A percentile compares a stretch with the other conserved stretches of the same genome.
Evolutionary conservation across 2,329 filamentous ascomycete genomes (phyloP).

Genomic region (Paraphaeosphaeria minitans): DNA sequence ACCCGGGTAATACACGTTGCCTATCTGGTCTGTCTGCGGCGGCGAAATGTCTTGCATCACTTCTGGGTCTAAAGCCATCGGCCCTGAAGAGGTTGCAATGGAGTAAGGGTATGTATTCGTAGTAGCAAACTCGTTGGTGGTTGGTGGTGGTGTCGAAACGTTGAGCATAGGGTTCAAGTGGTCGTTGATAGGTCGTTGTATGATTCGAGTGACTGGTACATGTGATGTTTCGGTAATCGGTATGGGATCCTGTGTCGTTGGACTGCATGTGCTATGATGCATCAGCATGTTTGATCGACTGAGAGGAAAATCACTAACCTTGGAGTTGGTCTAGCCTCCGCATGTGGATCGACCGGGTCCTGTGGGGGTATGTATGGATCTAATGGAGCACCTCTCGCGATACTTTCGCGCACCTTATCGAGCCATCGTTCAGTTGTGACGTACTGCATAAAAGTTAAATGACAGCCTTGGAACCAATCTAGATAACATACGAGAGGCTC

Average conservation of each 20-base stretch:
- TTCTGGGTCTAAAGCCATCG: background rate
- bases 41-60: slow-evolving; percentile 6
- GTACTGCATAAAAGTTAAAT: slow-evolving; percentile 15
- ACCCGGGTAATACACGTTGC: slow-evolving; percentile 18
- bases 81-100: background rate
- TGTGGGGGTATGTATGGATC: slow-evolving; percentile 38
- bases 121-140: background rate
- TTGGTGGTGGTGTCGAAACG: background rate
- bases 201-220: background rate
- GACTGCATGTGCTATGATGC: background rate
- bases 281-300: slow-evolving; percentile 15
- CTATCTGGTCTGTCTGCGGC: slow-evolving; percentile 18
- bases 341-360: slow-evolving; percentile 30
- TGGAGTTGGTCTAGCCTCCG: slow-evolving; percentile 18
- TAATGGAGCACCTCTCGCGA: slow-evolving; percentile 31
- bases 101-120: slow-evolving; percentile 6
- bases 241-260: background rate
- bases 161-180: background rate
- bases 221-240: background rate
- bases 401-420: slow-evolving; percentile 36
- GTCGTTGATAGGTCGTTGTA: background rate
- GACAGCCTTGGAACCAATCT: background rate
- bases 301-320: slow-evolving; percentile 21
- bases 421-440: slow-evolving; percentile 40
- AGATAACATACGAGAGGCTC: slow-evolving; percentile 24